phyloP scores from a whole-genome alignment of 2,329 filamentous ascomycete genomes.

The Sarocladium brachiariae region DNA sequence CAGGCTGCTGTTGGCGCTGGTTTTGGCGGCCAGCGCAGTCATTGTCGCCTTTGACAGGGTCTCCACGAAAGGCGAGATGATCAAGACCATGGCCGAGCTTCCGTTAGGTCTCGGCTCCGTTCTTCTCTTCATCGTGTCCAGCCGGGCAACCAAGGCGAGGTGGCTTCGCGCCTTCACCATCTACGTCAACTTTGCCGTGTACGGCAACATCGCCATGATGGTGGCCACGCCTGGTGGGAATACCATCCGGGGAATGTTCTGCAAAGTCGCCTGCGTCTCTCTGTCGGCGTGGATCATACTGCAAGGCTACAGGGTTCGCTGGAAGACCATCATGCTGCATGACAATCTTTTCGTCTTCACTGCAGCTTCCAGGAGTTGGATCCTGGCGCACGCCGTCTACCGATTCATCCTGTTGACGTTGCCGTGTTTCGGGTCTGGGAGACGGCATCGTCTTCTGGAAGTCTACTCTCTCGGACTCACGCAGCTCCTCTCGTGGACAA shows the following conservation, averaged over 20 bases:
- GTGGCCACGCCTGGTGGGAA: constrained; percentile 9
- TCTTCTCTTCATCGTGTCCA: constrained; percentile 6
- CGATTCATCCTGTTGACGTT: constrained; percentile 11
- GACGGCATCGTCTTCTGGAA: constrained; percentile 10
- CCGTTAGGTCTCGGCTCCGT: constrained; percentile 11
- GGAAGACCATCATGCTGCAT: constrained; percentile 9
- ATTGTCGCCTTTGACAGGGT: constrained; percentile 9
- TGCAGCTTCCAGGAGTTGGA: constrained; percentile 9
- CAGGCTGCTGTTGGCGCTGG: constrained; percentile 9
- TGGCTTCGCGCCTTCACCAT: constrained; percentile 8
- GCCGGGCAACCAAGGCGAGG: neutral
- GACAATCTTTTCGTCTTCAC: constrained; percentile 11
- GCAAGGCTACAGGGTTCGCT: constrained; percentile 1
- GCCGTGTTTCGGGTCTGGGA: constrained; percentile 9
- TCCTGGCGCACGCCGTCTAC: constrained; percentile 12
- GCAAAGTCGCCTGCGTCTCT: constrained; percentile 4
- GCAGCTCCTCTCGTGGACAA: constrained; percentile 1
- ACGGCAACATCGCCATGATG: constrained; percentile 8
- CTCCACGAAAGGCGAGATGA: constrained; percentile 2
- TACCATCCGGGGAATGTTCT: constrained; percentile 11
- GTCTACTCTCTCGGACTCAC: constrained; percentile 10
- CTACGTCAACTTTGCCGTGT: constrained; percentile 11
- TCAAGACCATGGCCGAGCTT: constrained; percentile 7
- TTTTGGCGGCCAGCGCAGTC: constrained; percentile 2
- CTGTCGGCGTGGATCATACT: constrained; percentile 11